Percentiles rank a stretch among this genome's conserved stretches.
Evolutionary conservation across 495 filamentous ascomycete species (phyloP).

Genomic region (Aspergillus steynii): DNA sequence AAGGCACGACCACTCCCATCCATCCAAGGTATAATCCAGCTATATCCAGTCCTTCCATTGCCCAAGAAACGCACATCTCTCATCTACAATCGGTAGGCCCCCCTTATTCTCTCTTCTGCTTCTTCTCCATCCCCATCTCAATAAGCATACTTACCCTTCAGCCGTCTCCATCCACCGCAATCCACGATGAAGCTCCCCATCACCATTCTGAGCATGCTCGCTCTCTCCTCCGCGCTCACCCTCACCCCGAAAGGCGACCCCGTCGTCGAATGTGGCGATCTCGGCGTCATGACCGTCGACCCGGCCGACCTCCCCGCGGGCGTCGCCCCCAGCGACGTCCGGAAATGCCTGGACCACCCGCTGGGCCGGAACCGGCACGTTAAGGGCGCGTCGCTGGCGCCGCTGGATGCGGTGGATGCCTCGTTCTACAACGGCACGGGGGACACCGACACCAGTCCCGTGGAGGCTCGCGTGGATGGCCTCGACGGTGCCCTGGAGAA

Average conservation of each 20-base stretch:
- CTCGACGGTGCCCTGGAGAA: neutral
- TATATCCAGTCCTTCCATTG: constrained; percentile 7
- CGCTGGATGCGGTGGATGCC: constrained; percentile 1
- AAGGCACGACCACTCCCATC: constrained; percentile 9
- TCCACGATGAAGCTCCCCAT: constrained; percentile 4
- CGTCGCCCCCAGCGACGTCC: constrained; percentile 8
- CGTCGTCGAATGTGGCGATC: constrained; percentile 9
- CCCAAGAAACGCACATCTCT: constrained; percentile 7
- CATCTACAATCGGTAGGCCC: constrained; percentile 7
- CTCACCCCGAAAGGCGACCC: neutral
- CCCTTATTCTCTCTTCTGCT: constrained; percentile 6
- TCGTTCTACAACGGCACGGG: neutral
- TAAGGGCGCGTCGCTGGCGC: constrained; percentile 8
- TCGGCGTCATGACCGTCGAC: constrained; percentile 6
- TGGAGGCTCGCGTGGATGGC: neutral
- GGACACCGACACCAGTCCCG: neutral
- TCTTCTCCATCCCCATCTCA: constrained; percentile 3
- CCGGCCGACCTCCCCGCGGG: constrained; percentile 4
- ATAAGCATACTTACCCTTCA: constrained; percentile 9
- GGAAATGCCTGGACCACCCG: constrained; percentile 8
- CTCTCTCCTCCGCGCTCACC: constrained; percentile 1
- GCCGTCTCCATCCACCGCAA: neutral
- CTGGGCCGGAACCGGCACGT: constrained; percentile 7
- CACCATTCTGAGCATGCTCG: constrained; percentile 9
- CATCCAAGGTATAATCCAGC: constrained; percentile 1